Evolutionary conservation across 306 rosid genomes (phyloP).

Genomic region (Cicer judaicum): DNA sequence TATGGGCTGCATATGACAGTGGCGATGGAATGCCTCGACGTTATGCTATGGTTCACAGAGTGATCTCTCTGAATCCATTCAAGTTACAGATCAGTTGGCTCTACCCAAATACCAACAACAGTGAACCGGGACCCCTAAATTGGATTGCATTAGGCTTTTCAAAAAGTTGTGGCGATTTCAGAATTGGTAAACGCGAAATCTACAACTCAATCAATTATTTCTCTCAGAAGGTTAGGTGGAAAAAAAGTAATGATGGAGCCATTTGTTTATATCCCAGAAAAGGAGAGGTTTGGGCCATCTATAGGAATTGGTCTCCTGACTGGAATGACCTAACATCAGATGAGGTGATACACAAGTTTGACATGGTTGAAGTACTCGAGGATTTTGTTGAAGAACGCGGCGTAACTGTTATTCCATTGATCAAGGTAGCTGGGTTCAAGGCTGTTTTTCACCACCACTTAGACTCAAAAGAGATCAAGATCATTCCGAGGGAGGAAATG

Average conservation of each 20-base stretch:
- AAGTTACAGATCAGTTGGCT: conserved; percentile 76
- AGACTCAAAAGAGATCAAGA: conserved; percentile 63
- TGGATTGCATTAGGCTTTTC: conserved; percentile 78
- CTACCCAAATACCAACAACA: conserved; percentile 62
- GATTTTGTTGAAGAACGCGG: conserved; percentile 72
- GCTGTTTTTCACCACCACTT: conserved; percentile 73
- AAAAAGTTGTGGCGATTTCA: conserved; percentile 79
- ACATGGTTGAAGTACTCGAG: conserved; percentile 85
- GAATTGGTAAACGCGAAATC: conserved; percentile 60
- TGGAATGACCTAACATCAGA: conserved; percentile 81
- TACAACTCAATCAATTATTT: conserved; percentile 64
- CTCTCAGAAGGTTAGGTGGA: conserved; percentile 84
- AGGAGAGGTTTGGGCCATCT: conserved; percentile 96
- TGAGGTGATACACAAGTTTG: conserved; percentile 71
- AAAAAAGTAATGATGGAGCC: conserved; percentile 60
- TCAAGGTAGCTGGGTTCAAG: conserved; percentile 92
- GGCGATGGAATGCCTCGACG: conserved; percentile 92
- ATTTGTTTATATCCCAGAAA: conserved; percentile 74
- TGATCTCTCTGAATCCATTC: conserved; percentile 70
- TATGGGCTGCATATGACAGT: conserved; percentile 81
- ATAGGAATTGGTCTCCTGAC: conserved; percentile 81
- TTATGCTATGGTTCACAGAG: conserved; percentile 70
- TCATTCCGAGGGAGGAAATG: conserved; percentile 74
- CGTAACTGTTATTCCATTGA: conserved; percentile 68
- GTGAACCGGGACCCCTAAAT: conserved; percentile 62